A percentile compares a stretch with the other conserved stretches of the same genome.
phyloP scores from a whole-genome alignment of 352 stramenopile species.

The Pythium apleroticum region DNA sequence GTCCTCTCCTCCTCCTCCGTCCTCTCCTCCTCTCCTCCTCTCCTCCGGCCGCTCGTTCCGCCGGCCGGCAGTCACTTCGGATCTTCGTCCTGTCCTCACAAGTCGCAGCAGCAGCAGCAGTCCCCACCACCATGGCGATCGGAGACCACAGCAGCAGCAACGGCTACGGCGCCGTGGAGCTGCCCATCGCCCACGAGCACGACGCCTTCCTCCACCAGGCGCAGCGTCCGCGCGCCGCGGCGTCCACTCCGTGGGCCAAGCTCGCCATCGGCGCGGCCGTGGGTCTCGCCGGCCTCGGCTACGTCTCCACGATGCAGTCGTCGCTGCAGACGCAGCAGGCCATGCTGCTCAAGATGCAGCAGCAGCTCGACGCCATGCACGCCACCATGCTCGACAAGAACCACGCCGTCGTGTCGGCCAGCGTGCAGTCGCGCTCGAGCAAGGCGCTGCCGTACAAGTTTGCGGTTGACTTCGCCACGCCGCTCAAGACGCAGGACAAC shows the following conservation, averaged over 20 bases:
- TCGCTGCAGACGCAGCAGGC: constrained; percentile 38
- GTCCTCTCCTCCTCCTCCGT: neutral
- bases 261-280: constrained; percentile 36
- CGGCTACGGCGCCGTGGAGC: constrained; percentile 6
- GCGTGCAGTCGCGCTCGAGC: constrained; percentile 18
- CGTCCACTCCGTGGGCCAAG: constrained; percentile 31
- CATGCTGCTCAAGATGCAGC: constrained; percentile 41
- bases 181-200: constrained; percentile 8
- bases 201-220: constrained; percentile 6
- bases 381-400: constrained; percentile 30
- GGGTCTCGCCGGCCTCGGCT: constrained; percentile 34
- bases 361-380: constrained; percentile 59
- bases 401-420: constrained; percentile 23
- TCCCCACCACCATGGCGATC: neutral
- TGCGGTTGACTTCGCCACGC: constrained; percentile 49
- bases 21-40: neutral
- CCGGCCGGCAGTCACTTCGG: neutral
- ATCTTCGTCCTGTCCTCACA: neutral
- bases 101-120: too few relatives aligned
- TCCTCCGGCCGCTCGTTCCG: neutral
- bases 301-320: constrained; percentile 39
- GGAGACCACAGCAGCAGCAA: too few relatives aligned
- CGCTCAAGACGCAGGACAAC: constrained; percentile 69
- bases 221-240: neutral
- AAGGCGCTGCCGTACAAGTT: constrained; percentile 52